Conservation (phyloP, 2,329 filamentous ascomycete genomes). For the Fusarium sp. region DNA sequence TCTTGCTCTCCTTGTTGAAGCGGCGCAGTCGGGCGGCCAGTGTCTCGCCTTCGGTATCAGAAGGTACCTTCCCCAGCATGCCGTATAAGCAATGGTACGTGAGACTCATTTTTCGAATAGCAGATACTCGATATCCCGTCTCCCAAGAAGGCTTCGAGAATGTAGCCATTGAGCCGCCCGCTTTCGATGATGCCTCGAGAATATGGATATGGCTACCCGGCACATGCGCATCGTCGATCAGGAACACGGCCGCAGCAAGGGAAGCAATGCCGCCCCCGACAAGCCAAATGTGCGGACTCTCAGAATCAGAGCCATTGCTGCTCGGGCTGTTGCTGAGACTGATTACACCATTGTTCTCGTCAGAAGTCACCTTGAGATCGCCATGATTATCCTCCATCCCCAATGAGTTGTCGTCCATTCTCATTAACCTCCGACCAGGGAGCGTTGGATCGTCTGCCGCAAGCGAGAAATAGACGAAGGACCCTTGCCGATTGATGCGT, state of each 20-base stretch:
- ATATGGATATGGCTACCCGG: constrained; percentile 45
- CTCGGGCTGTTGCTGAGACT: constrained; percentile 30
- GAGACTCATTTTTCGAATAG: constrained; percentile 46
- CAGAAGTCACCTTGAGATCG: neutral
- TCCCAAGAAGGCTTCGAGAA: constrained; percentile 43
- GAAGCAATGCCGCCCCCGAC: constrained; percentile 47
- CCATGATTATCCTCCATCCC: constrained; percentile 24
- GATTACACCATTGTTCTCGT: constrained; percentile 8
- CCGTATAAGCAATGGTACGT: constrained; percentile 45
- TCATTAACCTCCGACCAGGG: constrained; percentile 18
- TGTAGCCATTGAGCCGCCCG: constrained; percentile 44
- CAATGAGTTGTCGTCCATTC: constrained; percentile 5
- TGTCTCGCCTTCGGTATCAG: constrained; percentile 38
- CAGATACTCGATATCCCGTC: constrained; percentile 44
- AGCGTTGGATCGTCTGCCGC: constrained; percentile 27
- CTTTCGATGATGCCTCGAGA: constrained; percentile 41
- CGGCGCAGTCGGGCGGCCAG: constrained; percentile 42
- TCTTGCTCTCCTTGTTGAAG: constrained; percentile 41
- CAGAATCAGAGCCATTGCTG: constrained; percentile 26
- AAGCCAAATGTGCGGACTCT: constrained; percentile 41
- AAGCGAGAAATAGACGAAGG: constrained; percentile 22
- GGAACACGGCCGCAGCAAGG: constrained; percentile 43
- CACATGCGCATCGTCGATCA: constrained; percentile 44
- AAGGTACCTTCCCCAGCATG: constrained; percentile 45
- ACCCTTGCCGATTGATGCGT: constrained; percentile 24